phyloP scores from a whole-genome alignment of 2,329 filamentous ascomycete genomes.

The Trichoderma endophyticum region DNA sequence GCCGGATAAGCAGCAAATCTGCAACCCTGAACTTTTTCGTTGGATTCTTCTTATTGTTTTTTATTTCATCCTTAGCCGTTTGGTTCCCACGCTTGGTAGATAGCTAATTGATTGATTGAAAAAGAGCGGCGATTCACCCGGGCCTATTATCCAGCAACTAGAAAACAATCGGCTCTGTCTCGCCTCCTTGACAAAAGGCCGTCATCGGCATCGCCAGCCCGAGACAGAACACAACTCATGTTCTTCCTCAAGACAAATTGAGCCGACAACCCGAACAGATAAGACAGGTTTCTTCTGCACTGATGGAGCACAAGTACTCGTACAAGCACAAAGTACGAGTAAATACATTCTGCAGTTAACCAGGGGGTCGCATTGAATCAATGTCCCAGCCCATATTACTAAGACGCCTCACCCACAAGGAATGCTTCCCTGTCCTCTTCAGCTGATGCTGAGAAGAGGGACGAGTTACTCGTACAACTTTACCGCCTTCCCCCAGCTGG shows the following conservation, averaged over 20 bases:
- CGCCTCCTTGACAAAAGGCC: background rate
- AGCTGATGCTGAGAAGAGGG: background rate
- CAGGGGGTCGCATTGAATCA: background rate
- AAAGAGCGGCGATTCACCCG: background rate
- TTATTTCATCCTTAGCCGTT: background rate
- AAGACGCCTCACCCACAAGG: background rate
- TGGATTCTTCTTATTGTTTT: background rate
- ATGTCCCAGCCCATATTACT: background rate
- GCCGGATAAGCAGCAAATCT: conserved; percentile 3
- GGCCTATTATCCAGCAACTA: background rate
- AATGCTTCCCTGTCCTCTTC: background rate
- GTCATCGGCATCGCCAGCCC: background rate
- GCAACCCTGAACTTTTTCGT: conserved; percentile 10
- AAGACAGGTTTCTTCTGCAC: background rate
- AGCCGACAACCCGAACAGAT: background rate
- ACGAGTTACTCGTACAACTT: background rate
- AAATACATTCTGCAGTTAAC: background rate
- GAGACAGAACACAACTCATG: background rate
- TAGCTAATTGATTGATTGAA: background rate
- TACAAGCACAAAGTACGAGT: background rate
- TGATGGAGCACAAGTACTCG: background rate
- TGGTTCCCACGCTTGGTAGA: background rate
- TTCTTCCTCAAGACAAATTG: background rate
- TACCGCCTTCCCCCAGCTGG: background rate
- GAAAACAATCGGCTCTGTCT: background rate